These are phyloP conservation scores for Hanseniaspora gamundiae DNA, from an alignment of 1,139 yeast genomes.

Conservation along the genomic window DNA sequence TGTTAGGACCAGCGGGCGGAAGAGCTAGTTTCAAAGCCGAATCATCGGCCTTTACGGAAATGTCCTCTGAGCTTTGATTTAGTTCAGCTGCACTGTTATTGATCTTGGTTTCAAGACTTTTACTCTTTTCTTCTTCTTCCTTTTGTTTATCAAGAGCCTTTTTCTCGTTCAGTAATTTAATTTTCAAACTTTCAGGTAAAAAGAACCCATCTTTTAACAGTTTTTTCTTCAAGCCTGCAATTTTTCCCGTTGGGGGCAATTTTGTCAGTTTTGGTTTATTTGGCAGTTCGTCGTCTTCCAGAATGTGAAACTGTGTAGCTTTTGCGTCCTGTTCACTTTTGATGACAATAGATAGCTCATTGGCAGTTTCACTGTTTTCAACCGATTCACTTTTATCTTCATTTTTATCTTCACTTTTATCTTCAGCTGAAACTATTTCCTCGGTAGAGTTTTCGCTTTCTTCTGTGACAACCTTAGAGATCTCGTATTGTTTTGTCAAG, in stretches of 20 bases:
- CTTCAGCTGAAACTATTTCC: background rate
- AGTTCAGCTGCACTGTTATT: no score
- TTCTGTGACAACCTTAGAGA: conserved; percentile 29
- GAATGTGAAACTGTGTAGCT: conserved; percentile 29
- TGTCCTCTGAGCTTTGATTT: no score
- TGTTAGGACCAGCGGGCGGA: background rate
- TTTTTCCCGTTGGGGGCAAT: conserved; percentile 89
- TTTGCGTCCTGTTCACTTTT: background rate
- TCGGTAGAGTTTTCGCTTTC: conserved; percentile 21
- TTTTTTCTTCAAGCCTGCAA: conserved; percentile 52
- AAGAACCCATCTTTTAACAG: conserved; percentile 44
- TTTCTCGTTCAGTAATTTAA: conserved; percentile 7
- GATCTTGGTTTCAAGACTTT: no score
- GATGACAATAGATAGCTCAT: background rate
- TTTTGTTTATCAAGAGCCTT: conserved; percentile 1
- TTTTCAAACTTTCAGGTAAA: conserved; percentile 24
- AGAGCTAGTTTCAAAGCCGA: background rate
- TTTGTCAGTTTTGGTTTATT: conserved; percentile 67
- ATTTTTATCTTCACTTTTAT: background rate
- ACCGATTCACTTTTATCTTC: background rate
- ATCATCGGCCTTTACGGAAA: background rate
- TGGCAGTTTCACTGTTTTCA: background rate
- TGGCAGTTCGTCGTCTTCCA: conserved; percentile 76
- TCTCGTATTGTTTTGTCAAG: conserved; percentile 38
- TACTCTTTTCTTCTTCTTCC: background rate